Evolutionary conservation across 305 asterid species (phyloP), one percentile per base, ranked within the genome.

Genomic region (Rubia tinctorum): DNA sequence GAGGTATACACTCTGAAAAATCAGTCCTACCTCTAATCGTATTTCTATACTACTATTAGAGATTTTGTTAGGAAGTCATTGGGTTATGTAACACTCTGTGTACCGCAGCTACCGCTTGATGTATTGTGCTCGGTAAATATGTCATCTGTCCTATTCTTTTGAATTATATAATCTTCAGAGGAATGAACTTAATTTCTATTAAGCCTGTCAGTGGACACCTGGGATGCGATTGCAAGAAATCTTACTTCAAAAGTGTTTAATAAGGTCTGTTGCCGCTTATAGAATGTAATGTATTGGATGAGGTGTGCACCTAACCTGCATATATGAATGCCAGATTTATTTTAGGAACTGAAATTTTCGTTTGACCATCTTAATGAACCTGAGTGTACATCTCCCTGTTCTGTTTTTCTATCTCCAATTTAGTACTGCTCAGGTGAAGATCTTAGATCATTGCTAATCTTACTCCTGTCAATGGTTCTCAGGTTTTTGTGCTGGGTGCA

Each of bases 401-500:
- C 66, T 69, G 60, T 49, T 27, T 62, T 75, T 44, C 13, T 25
- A 65, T 66, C 45, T 49, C 64, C 37, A 40, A 34, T 37, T 39
- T 13, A 34, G 43, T 49, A 61, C 62, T 45, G 37, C 40, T 51
- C 25, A 62, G 47, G 58, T 72, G 68, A 53, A 15, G 44, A 68
- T 55, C 78, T 73, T 78, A 25, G 55, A 44, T 20, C 8, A 9
- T 7, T 6, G 51, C 9, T 27, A 11, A 68, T 23, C 55, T 4
- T 10, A 51, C 27, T 39, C 30, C 66, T 56, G 42, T 56, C 1
- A 69, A 53, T 49, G 53, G 61, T 73, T 73, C 39, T 72, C 83
- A 92, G 97, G 77, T 85, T 71, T 93, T 93, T 73, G 25, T 91
- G 15, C 81, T 89, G 11, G 98, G 98, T 58, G 98, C 98, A 69